Percentiles rank a stretch among this genome's conserved stretches.
Evolutionary conservation across 129 eudicot genomes (phyloP).

Genomic region (Saussurea involucrata): DNA sequence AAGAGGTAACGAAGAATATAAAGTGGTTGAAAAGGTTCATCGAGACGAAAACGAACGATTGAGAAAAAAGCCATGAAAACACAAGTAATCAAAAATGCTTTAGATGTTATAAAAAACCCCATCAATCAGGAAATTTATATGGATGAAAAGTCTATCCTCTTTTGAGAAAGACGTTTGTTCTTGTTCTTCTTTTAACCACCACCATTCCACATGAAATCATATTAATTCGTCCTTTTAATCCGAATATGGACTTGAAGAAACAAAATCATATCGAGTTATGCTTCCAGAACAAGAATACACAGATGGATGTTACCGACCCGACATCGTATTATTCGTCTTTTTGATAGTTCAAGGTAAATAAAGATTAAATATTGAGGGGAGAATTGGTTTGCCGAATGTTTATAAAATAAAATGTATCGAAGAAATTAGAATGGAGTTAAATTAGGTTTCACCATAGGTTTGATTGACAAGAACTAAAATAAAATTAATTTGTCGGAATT

Average conservation of each 20-base stretch:
- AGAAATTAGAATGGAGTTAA: background rate
- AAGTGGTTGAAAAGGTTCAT: background rate
- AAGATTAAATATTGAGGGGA: background rate
- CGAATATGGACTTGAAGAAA: background rate
- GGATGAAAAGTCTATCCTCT: background rate
- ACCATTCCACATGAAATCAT: background rate
- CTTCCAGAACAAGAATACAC: background rate
- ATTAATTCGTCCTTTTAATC: background rate
- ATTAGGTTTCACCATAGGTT: too few relatives aligned
- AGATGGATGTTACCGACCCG: background rate
- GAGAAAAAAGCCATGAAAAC: background rate
- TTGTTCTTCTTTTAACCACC: background rate
- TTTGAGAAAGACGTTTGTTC: background rate
- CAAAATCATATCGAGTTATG: background rate
- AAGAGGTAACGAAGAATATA: background rate
- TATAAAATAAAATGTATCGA: background rate
- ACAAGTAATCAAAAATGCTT: background rate
- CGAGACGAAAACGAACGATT: background rate
- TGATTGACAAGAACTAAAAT: too few relatives aligned
- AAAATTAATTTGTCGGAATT: too few relatives aligned
- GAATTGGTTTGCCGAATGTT: background rate
- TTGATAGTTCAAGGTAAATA: background rate
- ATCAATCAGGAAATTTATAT: background rate
- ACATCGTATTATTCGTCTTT: background rate
- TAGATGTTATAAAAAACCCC: background rate